Base-by-base conservation (phyloP, 2,329 filamentous ascomycete species). In the Ceratocystis variospora region DNA sequence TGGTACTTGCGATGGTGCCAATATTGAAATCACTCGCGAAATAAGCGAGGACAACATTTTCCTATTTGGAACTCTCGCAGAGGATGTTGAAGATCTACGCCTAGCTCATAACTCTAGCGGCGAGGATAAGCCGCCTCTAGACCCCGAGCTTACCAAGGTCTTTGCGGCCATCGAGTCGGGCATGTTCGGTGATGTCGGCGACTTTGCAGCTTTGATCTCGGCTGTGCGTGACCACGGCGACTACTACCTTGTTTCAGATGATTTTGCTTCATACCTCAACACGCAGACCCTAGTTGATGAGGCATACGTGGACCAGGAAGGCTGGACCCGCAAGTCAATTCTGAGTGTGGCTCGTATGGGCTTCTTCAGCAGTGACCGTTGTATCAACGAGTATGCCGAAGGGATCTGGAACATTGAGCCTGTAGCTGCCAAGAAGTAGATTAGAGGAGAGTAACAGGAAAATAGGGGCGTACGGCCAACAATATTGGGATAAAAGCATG, bases 11-110 rank as follows among this genome's bases (percentile, higher is more conserved):
- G 94, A 99, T 73, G 94, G 94, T 74, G 94, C 94, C 69, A 99
- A 99, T 73, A 96, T 96, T 75, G 92, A 96, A 79, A 97, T 97
- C 74, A 97, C 94, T 2, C 90, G 94, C 68, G 94, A 99, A 77
- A 89, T 97, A 73, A 90, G 92, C 72, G 91, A 97, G 73, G 87
- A 90, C 74, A 97, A 97, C 78, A 96, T 99, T 75, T 99, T 99
- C 85, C 84, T 99, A 71, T 97, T 99, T 74, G 94, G 94, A 68
- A 96, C 93, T 75, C 83, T 99, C 22, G 86, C 94, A 66, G 94
- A 99, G 76, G 91, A 97, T 71, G 94, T 99, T 50, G 94, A 97
- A 72, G 93, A 97, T 70, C 86, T 99, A 66, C 92, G 94, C 62
- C 91, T 97, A 77, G 80, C 82, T 22, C 93, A 97, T 79, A 87